phyloP scores from a whole-genome alignment of 2,329 filamentous ascomycete species.

The Zasmidium cellare region DNA sequence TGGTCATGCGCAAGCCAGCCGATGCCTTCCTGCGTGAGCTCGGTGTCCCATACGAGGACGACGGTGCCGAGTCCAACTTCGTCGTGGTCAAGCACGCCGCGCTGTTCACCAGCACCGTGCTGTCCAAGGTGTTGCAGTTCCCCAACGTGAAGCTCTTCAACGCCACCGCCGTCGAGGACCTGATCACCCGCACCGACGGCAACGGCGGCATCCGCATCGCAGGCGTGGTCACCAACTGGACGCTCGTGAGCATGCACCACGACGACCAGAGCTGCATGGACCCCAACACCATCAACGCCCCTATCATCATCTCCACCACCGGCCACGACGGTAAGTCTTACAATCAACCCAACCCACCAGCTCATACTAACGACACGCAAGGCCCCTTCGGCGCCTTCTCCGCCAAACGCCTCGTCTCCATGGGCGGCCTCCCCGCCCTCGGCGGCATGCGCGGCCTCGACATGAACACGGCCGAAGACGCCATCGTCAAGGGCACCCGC shows the following conservation, averaged over 20 bases:
- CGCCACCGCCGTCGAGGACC: slow-evolving; percentile 85
- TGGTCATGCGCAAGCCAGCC: slow-evolving; percentile 93
- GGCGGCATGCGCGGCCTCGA: slow-evolving; percentile 92
- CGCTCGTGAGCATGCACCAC: slow-evolving; percentile 67
- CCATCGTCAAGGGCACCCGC: slow-evolving; percentile 87
- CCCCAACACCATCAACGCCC: slow-evolving; percentile 93
- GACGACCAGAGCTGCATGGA: slow-evolving; percentile 83
- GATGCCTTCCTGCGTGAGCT: slow-evolving; percentile 80
- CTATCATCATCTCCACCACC: slow-evolving; percentile 83
- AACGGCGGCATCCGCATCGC: slow-evolving; percentile 66
- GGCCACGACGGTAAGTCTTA: slow-evolving; percentile 69
- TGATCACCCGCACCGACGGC: slow-evolving; percentile 73
- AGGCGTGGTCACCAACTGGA: slow-evolving; percentile 96
- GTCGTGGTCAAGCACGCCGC: slow-evolving; percentile 94
- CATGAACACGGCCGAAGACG: slow-evolving; percentile 89
- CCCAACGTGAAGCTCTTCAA: slow-evolving; percentile 97
- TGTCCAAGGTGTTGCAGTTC: slow-evolving; percentile 79
- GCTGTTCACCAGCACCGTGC: slow-evolving; percentile 83
- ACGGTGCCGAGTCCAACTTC: slow-evolving; percentile 64
- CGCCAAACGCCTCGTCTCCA: slow-evolving; percentile 86
- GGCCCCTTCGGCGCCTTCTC: slow-evolving; percentile 83
- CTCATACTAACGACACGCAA: slow-evolving; percentile 7
- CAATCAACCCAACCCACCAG: background rate
- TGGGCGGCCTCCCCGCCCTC: slow-evolving; percentile 78
- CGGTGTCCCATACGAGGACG: slow-evolving; percentile 83